These are phyloP conservation scores for Parachaetomium inaequale DNA, from an alignment of 495 filamentous ascomycete genomes.

Conservation along the genomic window DNA sequence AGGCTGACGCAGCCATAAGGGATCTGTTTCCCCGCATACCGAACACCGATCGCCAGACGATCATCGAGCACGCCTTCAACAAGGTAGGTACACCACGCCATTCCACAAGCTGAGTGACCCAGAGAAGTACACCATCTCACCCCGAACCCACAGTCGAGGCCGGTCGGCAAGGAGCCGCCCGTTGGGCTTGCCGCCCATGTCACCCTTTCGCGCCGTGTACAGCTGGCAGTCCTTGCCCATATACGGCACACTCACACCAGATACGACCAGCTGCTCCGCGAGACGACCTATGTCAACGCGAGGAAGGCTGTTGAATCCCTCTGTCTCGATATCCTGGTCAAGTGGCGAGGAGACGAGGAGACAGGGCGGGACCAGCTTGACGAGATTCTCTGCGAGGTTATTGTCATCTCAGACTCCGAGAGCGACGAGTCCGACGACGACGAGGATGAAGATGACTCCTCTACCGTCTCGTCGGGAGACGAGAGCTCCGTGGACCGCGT, in stretches of 20 bases:
- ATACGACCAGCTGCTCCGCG: slow-evolving; percentile 73
- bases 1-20: slow-evolving; percentile 67
- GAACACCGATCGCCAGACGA: slow-evolving; percentile 66
- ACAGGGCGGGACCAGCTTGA: slow-evolving; percentile 70
- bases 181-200: slow-evolving; percentile 69
- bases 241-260: slow-evolving; percentile 82
- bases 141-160: slow-evolving; percentile 11
- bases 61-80: slow-evolving; percentile 79
- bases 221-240: slow-evolving; percentile 80
- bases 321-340: slow-evolving; percentile 67
- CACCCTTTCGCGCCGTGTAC: slow-evolving; percentile 67
- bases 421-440: slow-evolving; percentile 52
- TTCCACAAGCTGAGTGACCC: slow-evolving; percentile 4
- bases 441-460: slow-evolving; percentile 23
- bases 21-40: slow-evolving; percentile 89
- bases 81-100: slow-evolving; percentile 52
- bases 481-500: background rate
- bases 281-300: slow-evolving; percentile 63
- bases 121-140: slow-evolving; percentile 16
- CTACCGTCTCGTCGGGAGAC: slow-evolving; percentile 17
- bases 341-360: slow-evolving; percentile 87
- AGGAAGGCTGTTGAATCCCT: slow-evolving; percentile 65
- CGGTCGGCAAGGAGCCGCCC: slow-evolving; percentile 41
- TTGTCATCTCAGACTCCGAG: slow-evolving; percentile 79
- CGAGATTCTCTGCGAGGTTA: slow-evolving; percentile 75